A percentile compares a stretch with the other conserved stretches of the same genome.
phyloP scores from a whole-genome alignment of 805 yeast genomes.

The Candida maesae region DNA sequence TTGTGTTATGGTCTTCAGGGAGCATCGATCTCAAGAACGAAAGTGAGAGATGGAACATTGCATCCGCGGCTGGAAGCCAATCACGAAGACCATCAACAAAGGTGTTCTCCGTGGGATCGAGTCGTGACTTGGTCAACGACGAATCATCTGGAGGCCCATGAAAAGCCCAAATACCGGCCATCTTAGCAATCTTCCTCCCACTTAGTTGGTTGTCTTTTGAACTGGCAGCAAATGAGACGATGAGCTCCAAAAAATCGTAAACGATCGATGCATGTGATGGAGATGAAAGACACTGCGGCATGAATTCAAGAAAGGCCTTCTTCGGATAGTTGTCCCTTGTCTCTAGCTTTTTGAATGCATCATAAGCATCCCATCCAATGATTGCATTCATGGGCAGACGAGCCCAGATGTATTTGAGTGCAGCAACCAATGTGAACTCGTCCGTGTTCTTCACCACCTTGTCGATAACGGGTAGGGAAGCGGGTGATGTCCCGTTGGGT shows the following conservation, averaged over 20 bases:
- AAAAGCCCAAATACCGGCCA: constrained; percentile 91
- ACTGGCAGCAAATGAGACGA: constrained; percentile 74
- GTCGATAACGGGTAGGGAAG: constrained; percentile 41
- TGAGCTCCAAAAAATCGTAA: constrained; percentile 78
- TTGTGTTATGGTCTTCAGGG: constrained; percentile 54
- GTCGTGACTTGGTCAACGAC: constrained; percentile 24
- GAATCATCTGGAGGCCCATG: constrained; percentile 34
- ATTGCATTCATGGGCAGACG: constrained; percentile 75
- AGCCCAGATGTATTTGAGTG: constrained; percentile 83
- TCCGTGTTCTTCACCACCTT: constrained; percentile 49
- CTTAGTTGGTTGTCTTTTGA: constrained; percentile 74
- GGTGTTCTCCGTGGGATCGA: constrained; percentile 27
- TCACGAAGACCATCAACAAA: constrained; percentile 69
- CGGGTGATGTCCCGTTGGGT: constrained; percentile 48
- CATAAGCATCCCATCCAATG: constrained; percentile 83
- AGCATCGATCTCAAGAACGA: constrained; percentile 78
- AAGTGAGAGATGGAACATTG: constrained; percentile 74
- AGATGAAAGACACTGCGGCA: constrained; percentile 80
- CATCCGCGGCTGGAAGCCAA: constrained; percentile 83
- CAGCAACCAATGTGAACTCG: constrained; percentile 67
- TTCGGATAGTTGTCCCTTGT: constrained; percentile 62
- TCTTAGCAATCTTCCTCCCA: constrained; percentile 73
- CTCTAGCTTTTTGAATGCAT: constrained; percentile 63
- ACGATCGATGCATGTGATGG: constrained; percentile 89
- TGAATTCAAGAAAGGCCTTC: constrained; percentile 70